phyloP scores from a whole-genome alignment of 208 protist genomes.

The Trypanosoma scelopori region DNA sequence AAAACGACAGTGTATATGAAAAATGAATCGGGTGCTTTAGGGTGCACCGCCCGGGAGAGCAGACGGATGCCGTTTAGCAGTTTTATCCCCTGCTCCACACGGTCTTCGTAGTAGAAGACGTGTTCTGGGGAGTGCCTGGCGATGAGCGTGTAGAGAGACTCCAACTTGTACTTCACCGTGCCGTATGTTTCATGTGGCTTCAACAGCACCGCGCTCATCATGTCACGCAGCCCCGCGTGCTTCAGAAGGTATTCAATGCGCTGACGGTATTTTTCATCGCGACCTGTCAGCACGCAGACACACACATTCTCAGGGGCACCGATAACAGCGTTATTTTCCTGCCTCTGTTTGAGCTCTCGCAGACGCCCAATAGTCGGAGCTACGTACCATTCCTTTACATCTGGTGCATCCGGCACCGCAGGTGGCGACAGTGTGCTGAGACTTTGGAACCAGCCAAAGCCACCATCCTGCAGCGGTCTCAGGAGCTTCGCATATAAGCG shows the following conservation, averaged over 20 bases:
- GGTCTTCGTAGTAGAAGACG: slow-evolving; percentile 86
- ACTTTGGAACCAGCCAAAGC: slow-evolving; percentile 83
- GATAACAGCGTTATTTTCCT: not conserved
- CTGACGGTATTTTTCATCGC: slow-evolving; percentile 54
- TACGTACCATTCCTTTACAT: slow-evolving; percentile 41
- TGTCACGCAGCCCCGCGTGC: slow-evolving; percentile 38
- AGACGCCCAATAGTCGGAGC: slow-evolving; percentile 27
- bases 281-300: slow-evolving; percentile 71
- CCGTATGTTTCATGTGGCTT: slow-evolving; percentile 70
- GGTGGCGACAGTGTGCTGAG: slow-evolving; percentile 63
- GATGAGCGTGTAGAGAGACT: slow-evolving; percentile 57
- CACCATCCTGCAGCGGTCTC: slow-evolving; percentile 37
- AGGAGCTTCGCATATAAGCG: slow-evolving; percentile 40
- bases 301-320: slow-evolving; percentile 13
- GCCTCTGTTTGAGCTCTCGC: slow-evolving; percentile 8
- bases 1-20: slow-evolving; percentile 9
- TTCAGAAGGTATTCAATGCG: slow-evolving; percentile 63
- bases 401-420: slow-evolving; percentile 48
- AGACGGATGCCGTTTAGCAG: slow-evolving; percentile 54
- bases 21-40: slow-evolving; percentile 2
- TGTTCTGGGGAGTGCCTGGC: slow-evolving; percentile 35
- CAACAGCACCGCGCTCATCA: slow-evolving; percentile 55
- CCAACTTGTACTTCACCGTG: slow-evolving; percentile 74
- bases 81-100: slow-evolving; percentile 53
- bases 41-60: slow-evolving; percentile 45